Percentiles rank a stretch among this genome's conserved stretches.
These are phyloP conservation scores for Zizania latifolia DNA, from an alignment of 176 grass and related monocot genomes.

Conservation along the genomic window DNA sequence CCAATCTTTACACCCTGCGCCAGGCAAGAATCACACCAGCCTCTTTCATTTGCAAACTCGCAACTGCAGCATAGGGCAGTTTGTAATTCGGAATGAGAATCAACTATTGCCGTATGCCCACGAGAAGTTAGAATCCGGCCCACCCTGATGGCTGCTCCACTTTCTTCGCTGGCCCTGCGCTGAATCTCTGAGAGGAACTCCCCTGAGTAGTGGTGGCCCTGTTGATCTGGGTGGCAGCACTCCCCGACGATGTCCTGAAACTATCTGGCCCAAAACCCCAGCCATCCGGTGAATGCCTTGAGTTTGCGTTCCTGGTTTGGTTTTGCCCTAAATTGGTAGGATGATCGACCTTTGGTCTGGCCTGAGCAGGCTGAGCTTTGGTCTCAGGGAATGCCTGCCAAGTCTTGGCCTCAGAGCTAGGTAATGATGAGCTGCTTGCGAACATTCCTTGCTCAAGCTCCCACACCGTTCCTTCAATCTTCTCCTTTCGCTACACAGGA, in stretches of 20 bases:
- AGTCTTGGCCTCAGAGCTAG: constrained; percentile 42
- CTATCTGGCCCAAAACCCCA: constrained; percentile 46
- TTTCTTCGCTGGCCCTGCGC: constrained; percentile 13
- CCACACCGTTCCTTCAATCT: constrained; percentile 65
- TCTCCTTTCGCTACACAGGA: constrained; percentile 55
- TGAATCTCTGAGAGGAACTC: constrained; percentile 57
- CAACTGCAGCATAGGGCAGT: not conserved
- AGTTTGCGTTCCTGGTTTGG: not conserved
- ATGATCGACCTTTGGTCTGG: constrained; percentile 36
- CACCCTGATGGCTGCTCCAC: constrained; percentile 66
- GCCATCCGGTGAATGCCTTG: constrained; percentile 4
- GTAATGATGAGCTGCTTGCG: constrained; percentile 23
- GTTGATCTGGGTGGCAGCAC: constrained; percentile 18
- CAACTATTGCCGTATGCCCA: not conserved
- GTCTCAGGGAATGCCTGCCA: constrained; percentile 57
- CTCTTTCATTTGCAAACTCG: not conserved
- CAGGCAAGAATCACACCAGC: not conserved
- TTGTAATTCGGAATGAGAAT: not conserved
- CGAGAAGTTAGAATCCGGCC: constrained; percentile 58
- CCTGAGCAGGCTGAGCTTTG: constrained; percentile 38
- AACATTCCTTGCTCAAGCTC: constrained; percentile 64
- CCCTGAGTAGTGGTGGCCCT: constrained; percentile 13
- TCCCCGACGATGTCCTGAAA: constrained; percentile 34
- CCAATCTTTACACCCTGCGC: not conserved
- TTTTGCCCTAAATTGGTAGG: constrained; percentile 37